Evolutionary conservation across 495 filamentous ascomycete genomes (phyloP).

Genomic region (Penicillium coffeae): DNA sequence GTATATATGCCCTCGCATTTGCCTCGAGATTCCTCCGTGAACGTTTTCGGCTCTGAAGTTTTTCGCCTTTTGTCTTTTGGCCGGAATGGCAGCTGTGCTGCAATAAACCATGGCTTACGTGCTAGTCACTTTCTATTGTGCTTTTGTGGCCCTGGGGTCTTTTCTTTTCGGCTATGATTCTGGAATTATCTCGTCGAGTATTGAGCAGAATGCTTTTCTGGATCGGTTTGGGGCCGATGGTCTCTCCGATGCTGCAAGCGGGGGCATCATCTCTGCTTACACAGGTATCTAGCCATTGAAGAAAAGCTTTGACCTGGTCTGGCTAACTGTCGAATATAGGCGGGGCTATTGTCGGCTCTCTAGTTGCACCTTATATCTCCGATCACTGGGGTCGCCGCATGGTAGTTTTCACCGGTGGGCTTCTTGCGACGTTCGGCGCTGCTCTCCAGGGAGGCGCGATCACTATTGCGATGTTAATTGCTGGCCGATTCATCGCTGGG

Average conservation of each 20-base stretch:
- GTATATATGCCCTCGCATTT: not conserved
- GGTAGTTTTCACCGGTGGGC: conserved; percentile 46
- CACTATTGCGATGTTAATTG: conserved; percentile 50
- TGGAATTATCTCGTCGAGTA: conserved; percentile 52
- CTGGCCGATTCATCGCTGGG: conserved; percentile 49
- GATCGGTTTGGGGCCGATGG: conserved; percentile 31
- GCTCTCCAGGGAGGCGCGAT: conserved; percentile 49
- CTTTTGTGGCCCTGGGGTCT: conserved; percentile 57
- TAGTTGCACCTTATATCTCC: conserved; percentile 42
- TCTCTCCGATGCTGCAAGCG: conserved; percentile 38
- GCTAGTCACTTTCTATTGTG: conserved; percentile 41
- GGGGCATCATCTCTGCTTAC: conserved; percentile 51
- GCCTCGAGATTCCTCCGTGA: too few relatives aligned
- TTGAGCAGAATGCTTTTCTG: conserved; percentile 42
- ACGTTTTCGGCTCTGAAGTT: too few relatives aligned
- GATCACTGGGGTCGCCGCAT: conserved; percentile 44
- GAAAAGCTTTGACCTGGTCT: conserved; percentile 3
- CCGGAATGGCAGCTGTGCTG: conserved; percentile 13
- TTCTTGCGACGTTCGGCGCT: conserved; percentile 43
- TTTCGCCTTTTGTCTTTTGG: too few relatives aligned
- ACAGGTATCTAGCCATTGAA: conserved; percentile 27
- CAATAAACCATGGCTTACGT: conserved; percentile 10
- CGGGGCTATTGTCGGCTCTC: conserved; percentile 49
- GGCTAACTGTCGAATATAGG: conserved; percentile 14
- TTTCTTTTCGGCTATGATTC: conserved; percentile 53